Evolutionary conservation across 306 rosid genomes (phyloP).

Genomic region (Sophora flavescens): DNA sequence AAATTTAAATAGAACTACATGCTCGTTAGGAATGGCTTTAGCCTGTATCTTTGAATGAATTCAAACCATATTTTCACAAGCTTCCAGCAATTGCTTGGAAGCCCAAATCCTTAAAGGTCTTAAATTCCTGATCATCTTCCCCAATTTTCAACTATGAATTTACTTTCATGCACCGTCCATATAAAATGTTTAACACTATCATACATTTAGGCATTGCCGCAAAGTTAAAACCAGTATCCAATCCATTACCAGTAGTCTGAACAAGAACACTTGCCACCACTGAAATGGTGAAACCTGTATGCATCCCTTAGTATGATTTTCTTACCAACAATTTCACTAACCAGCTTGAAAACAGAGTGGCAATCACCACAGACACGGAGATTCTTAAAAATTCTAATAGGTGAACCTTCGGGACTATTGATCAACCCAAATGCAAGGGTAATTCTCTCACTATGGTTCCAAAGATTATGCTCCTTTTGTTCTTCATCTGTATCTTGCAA

Average conservation of each 20-base stretch:
- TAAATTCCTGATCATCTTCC: neutral
- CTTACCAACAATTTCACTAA: constrained; percentile 64
- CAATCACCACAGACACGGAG: constrained; percentile 96
- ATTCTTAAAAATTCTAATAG: constrained; percentile 84
- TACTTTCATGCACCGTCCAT: too few species aligned
- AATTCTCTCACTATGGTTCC: constrained; percentile 94
- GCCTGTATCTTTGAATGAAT: neutral
- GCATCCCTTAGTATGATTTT: constrained; percentile 84
- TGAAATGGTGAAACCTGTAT: constrained; percentile 88
- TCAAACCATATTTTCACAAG: neutral
- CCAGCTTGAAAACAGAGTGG: constrained; percentile 86
- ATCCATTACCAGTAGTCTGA: constrained; percentile 79
- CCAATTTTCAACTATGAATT: neutral
- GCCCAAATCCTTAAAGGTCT: neutral
- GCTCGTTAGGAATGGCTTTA: neutral
- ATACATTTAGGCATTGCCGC: neutral
- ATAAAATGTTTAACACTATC: too few species aligned
- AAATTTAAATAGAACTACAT: neutral
- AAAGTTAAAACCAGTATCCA: constrained; percentile 1
- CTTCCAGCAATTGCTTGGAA: neutral
- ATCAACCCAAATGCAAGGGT: constrained; percentile 90
- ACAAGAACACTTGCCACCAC: constrained; percentile 85
- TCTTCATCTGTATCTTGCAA: constrained; percentile 93
- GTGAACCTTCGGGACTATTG: constrained; percentile 66
- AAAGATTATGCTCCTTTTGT: constrained; percentile 91